Evolutionary conservation across 2,329 filamentous ascomycete species (phyloP), one percentile per base, ranked within the genome.

Genomic region (Diaporthe longicolla): DNA sequence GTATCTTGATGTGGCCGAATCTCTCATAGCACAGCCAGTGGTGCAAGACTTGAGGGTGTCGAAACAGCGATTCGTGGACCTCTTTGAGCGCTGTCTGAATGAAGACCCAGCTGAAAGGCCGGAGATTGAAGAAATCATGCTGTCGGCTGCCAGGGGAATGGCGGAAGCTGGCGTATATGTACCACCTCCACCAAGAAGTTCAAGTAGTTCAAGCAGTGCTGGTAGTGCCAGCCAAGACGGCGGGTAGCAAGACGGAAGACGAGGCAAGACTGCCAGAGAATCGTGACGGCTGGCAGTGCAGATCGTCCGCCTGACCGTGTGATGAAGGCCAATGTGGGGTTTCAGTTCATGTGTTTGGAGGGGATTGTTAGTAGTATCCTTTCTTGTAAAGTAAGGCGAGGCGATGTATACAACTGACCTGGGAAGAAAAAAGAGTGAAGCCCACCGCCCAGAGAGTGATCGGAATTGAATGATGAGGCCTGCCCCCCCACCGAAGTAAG

Each of bases 391-490:
- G 32, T 10, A 48, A 52, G 15, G n/a, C 26, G 15, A 66, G 11
- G 70, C 2, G 21, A 21, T 71, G 37, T 73, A 26, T n/a, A 68
- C 72, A 55, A 75, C 79, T 79, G 78, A 81, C 80, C 79, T 79
- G 71, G 65, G 57, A 45, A 45, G 70, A 58, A 77, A 78, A 78
- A 75, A 66, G 63, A 59, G 72, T 80, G 79, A 80, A 79, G 79
- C 76, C 76, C 77, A 78, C 78, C 80, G 79, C 77, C 79, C 78
- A 80, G 77, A 81, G 79, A 78, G 76, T 81, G 76, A 81, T 80
- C 79, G 78, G 79, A 81, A 81, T 81, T 78, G 80, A 78, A 81
- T 79, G 77, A 77, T 80, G 76, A 73, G 63, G 71, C 71, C 76
- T 57, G 57, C 52, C 71, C 57, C 57, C 71, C 73, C 71, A 66